These are phyloP conservation scores for Fusarium anthophilum DNA, from an alignment of 2,329 filamentous ascomycete genomes.

Conservation along the genomic window DNA sequence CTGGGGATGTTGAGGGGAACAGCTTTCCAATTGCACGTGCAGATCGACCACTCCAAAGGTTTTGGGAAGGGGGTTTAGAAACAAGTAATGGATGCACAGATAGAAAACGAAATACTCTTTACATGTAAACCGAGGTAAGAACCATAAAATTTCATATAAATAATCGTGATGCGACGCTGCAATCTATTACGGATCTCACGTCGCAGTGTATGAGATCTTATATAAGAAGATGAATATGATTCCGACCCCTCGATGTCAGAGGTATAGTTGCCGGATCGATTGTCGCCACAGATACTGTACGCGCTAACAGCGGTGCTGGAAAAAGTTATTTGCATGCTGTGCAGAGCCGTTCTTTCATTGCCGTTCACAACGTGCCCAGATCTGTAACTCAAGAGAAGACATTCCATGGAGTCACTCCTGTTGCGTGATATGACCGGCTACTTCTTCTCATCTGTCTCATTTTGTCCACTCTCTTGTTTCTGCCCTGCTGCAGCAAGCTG, in stretches of 20 bases:
- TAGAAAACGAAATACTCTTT: no score
- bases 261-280: neutral
- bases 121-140: no score
- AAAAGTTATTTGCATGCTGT: neutral
- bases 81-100: fast-evolving
- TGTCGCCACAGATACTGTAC: neutral
- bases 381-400: neutral
- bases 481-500: neutral
- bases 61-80: no score
- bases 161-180: no score
- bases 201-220: no score
- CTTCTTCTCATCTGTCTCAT: neutral
- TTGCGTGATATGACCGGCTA: neutral
- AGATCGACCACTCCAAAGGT: no score
- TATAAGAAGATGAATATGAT: no score
- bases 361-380: neutral
- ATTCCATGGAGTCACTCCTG: neutral
- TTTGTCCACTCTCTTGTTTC: neutral
- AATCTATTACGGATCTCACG: no score
- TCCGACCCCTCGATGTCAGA: no score
- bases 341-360: neutral
- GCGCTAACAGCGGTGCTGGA: neutral
- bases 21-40: no score
- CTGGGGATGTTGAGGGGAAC: no score
- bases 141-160: no score